A percentile compares a stretch with the other conserved stretches of the same genome.
These are phyloP conservation scores for Physcia stellaris DNA, from an alignment of 495 filamentous ascomycete genomes.

Conservation along the genomic window DNA sequence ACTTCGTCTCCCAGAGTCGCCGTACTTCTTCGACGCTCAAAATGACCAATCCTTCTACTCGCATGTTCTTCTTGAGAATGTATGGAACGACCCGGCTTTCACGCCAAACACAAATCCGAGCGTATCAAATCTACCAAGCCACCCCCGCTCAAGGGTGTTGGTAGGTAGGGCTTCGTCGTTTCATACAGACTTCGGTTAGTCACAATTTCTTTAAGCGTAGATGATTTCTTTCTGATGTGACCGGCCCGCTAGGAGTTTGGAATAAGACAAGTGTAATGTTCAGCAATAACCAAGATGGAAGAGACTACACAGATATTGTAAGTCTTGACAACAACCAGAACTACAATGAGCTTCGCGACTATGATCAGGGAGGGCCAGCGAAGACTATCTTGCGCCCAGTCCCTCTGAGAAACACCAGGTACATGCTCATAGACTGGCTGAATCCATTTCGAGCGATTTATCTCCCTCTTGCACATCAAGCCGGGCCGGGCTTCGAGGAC, in stretches of 20 bases:
- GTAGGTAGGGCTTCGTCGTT: background rate
- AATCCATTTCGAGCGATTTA: conserved; percentile 7
- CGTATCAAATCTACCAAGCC: background rate
- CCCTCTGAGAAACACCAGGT: background rate
- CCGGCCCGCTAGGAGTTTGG: background rate
- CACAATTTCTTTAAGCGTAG: background rate
- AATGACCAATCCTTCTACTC: conserved; percentile 6
- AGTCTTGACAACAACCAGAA: background rate
- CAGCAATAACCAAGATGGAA: conserved; percentile 1
- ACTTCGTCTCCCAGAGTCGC: background rate
- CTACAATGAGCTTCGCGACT: background rate
- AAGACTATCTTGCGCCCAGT: background rate
- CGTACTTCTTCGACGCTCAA: background rate
- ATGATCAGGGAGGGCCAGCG: conserved; percentile 7
- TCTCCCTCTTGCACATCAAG: background rate
- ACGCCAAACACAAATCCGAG: background rate
- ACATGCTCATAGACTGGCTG: background rate
- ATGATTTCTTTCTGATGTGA: background rate
- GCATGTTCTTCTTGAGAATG: conserved; percentile 6
- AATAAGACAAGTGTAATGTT: conserved; percentile 2
- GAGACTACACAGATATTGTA: background rate
- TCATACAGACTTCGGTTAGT: background rate
- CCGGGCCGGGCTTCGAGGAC: background rate
- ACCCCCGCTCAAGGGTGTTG: conserved; percentile 1
- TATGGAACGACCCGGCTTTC: conserved; percentile 4